Percentiles rank a stretch among this genome's conserved stretches.
These are phyloP conservation scores for Cercophora samala DNA, from an alignment of 495 filamentous ascomycete species.

Conservation along the genomic window DNA sequence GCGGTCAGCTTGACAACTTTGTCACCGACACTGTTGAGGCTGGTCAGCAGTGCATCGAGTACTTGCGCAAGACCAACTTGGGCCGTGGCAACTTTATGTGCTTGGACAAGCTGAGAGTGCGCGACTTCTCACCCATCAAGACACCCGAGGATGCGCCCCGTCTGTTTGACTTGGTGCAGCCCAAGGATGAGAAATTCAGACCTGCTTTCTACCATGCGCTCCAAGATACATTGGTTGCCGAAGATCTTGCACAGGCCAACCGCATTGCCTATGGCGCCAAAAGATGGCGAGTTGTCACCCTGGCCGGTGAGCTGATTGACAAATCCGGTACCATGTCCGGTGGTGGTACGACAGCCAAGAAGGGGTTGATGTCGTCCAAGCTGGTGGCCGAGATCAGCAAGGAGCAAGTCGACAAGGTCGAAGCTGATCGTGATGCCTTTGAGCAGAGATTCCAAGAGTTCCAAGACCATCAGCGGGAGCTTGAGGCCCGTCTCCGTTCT, in stretches of 20 bases:
- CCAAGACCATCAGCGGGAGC: slow-evolving; percentile 71
- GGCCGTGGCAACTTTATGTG: slow-evolving; percentile 97
- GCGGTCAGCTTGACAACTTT: slow-evolving; percentile 85
- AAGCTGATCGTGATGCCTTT: slow-evolving; percentile 77
- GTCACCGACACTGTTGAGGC: slow-evolving; percentile 93
- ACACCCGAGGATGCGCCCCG: slow-evolving; percentile 91
- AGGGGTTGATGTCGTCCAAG: slow-evolving; percentile 93
- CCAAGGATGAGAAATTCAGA: slow-evolving; percentile 81
- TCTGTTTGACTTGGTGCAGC: slow-evolving; percentile 87
- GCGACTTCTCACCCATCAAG: slow-evolving; percentile 71
- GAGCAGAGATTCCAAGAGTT: slow-evolving; percentile 78
- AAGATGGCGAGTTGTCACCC: slow-evolving; percentile 92
- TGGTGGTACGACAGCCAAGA: slow-evolving; percentile 83
- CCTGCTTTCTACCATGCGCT: slow-evolving; percentile 92
- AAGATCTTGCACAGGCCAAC: slow-evolving; percentile 89
- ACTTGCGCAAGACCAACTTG: slow-evolving; percentile 93
- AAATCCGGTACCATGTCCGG: slow-evolving; percentile 98
- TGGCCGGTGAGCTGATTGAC: slow-evolving; percentile 93
- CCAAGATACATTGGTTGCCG: slow-evolving; percentile 89
- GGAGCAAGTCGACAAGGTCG: slow-evolving; percentile 83
- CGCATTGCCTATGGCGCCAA: slow-evolving; percentile 90
- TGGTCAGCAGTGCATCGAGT: slow-evolving; percentile 96
- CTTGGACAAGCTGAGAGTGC: slow-evolving; percentile 74
- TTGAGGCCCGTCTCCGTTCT: slow-evolving; percentile 68
- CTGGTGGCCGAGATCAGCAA: slow-evolving; percentile 77